Evolutionary conservation across 2,329 filamentous ascomycete species (phyloP), one percentile per base, ranked within the genome.

Genomic region (Ophiostoma ips): DNA sequence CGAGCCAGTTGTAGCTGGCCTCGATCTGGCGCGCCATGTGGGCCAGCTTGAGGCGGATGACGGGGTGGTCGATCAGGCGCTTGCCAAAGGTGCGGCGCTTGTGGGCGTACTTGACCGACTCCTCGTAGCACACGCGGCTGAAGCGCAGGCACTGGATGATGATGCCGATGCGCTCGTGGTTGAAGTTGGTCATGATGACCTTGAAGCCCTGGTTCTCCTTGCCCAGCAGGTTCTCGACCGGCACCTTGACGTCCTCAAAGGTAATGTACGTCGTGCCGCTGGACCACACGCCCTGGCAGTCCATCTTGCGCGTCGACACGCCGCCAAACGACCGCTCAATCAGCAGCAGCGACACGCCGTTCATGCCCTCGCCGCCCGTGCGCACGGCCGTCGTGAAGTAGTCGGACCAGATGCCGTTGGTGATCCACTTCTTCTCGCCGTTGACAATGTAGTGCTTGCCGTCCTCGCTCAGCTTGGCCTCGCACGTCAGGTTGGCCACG

Each of bases 341-440:
- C 53, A 98, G 82, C 48, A 98, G 78, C 48, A 96, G 76, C 30
- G 81, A 87, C 55, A 98, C 76, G 53, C 92, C 92, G 62, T 90
- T 89, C 89, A 95, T 96, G 58, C 92, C 92, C 21, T 78, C 72
- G 33, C 81, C 83, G 56, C 84, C 88, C 12, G 92, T 98, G 53
- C 92, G 83, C 36, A 98, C 92, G 24, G 90, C 92, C 13, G 87
- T 94, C 50, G 92, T 96, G 73, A 96, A 96, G 72, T 96, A 98
- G 67, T 98, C 92, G 55, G 75, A 79, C 87, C 88, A 95, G 61
- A 95, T 79, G 62, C 92, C 92, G 69, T 98, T 98, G 61, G 90
- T 96, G 67, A 96, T 96, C 90, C 92, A 96, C 72, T 98, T 98
- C 84, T 98, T 96, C 79, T 95, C 90, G 50, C 92, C 92, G 63